phyloP scores from a whole-genome alignment of 2,329 filamentous ascomycete species.

The Trichoderma hamatum region DNA sequence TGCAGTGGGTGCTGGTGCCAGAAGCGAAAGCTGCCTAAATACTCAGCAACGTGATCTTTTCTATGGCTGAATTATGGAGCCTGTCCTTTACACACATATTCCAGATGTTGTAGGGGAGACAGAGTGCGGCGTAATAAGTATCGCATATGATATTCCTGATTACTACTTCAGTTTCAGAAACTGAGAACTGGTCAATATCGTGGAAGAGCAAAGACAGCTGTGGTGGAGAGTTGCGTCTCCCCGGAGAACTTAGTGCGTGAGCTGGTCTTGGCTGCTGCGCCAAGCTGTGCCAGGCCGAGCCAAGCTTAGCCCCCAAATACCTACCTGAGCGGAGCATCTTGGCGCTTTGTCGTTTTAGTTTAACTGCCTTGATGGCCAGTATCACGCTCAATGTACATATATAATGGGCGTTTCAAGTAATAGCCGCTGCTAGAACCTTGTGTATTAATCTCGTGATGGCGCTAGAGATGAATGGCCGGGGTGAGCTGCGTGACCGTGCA shows the following conservation, averaged over 20 bases:
- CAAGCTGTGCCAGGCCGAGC: background rate
- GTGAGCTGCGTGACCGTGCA: background rate
- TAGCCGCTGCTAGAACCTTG: background rate
- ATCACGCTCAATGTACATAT: background rate
- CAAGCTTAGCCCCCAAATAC: background rate
- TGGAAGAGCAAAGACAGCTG: background rate
- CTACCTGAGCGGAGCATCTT: background rate
- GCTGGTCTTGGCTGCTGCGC: background rate
- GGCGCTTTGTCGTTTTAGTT: background rate
- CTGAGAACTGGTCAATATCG: background rate
- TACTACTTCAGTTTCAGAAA: background rate
- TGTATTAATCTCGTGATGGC: background rate
- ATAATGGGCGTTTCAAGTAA: background rate
- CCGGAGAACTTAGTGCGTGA: background rate
- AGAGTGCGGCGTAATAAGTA: background rate
- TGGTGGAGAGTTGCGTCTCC: background rate
- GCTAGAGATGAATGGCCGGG: background rate
- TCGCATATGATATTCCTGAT: background rate
- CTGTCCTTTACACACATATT: background rate
- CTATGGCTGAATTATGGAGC: background rate
- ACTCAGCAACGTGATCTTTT: background rate
- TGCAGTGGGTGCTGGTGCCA: background rate
- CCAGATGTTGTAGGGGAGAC: background rate
- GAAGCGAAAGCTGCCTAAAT: background rate
- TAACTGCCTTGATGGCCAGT: background rate